Base-by-base conservation (phyloP, 345 rosid species). In the Eucalyptus marginata region DNA sequence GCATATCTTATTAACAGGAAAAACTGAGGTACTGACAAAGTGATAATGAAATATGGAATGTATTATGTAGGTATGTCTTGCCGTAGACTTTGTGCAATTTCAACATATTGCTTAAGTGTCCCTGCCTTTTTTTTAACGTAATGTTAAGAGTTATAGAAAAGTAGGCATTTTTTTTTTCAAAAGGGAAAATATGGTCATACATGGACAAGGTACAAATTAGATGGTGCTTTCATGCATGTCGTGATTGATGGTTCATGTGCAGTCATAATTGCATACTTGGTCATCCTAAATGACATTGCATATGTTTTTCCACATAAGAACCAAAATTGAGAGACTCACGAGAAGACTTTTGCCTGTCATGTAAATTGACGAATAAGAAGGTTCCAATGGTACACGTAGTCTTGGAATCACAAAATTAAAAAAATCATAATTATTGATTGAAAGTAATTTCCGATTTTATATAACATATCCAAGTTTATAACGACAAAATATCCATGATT, bases 321-420 rank as follows among this genome's bases (percentile, higher is more conserved):
- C 36, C 76, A 64, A 64, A 64, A 8, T 64, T n/a, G 71, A 64
- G 18, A 14, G 71, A n/a, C 36, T 1, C 3, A 7, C 1, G 5
- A 64, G 36, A 64, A 64, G 36, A 29, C 71, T 62, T 62, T 29
- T 64, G 5, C 33, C 36, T 5, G 0, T 64, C 36, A 2, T n/a
- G 7, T n/a, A 64, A 8, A 64, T 64, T 64, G 36, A 64, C 20
- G 2, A 13, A 13, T 64, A 64, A 29, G 36, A 64, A n/a, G 71
- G n/a, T 64, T n/a, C 9, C 14, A 4, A 2, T 5, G 22, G 13
- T 58, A 10, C 12, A 56, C 7, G 1, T 24, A 8, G 0, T 54
- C 59, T 5, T 8, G 3, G 25, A 54, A 54, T 54, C 58, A 54
- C 59, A 54, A 22, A 54, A 54, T 52, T 18, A 8, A 36, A 54